phyloP scores from a whole-genome alignment of 371 early-diverging fungal genomes.

The Apophysomyces elegans region DNA sequence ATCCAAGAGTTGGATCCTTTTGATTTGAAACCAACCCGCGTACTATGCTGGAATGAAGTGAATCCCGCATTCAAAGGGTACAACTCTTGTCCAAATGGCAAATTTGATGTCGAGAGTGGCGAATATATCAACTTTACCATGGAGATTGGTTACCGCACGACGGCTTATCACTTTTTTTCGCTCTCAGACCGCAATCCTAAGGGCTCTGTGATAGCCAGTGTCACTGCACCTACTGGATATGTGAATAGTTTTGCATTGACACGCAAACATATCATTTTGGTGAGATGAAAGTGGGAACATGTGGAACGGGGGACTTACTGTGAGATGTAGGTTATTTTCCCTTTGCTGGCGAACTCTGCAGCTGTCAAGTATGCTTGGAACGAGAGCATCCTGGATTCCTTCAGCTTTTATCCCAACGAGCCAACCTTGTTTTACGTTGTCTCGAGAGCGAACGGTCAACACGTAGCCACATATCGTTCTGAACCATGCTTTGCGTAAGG shows the following conservation, averaged over 20 bases:
- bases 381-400: constrained; percentile 70
- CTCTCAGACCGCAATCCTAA: constrained; percentile 63
- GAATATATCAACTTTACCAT: constrained; percentile 78
- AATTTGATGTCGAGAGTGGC: constrained; percentile 67
- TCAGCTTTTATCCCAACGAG: constrained; percentile 60
- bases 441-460: constrained; percentile 68
- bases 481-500: constrained; percentile 62
- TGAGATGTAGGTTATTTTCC: constrained; percentile 49
- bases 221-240: constrained; percentile 67
- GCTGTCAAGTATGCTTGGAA: constrained; percentile 75
- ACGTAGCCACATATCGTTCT: constrained; percentile 67
- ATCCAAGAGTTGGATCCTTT: constrained; percentile 78
- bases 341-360: constrained; percentile 59
- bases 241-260: constrained; percentile 79
- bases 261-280: constrained; percentile 69
- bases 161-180: constrained; percentile 70
- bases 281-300: constrained; percentile 13
- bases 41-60: constrained; percentile 66
- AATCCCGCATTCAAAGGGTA: constrained; percentile 74
- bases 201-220: constrained; percentile 67
- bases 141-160: constrained; percentile 69
- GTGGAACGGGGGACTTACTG: background rate
- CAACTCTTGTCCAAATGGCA: constrained; percentile 71
- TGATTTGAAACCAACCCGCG: constrained; percentile 71
- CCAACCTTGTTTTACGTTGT: constrained; percentile 73